Evolutionary conservation across 805 yeast genomes (phyloP), one percentile per base, ranked within the genome.

Genomic region (Kazachstania viticola): DNA sequence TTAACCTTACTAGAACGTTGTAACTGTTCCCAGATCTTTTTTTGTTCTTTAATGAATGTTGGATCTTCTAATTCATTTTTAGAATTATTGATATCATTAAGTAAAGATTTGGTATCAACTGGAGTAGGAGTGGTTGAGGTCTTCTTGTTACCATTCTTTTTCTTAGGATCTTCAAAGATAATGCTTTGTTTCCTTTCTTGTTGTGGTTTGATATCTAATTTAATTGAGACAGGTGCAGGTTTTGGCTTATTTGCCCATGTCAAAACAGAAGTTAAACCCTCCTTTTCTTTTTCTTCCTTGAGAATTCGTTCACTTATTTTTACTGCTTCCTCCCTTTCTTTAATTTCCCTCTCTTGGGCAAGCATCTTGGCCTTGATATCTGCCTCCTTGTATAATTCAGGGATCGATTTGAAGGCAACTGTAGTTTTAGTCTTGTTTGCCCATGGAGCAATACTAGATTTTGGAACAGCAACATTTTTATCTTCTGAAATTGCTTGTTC

Each of bases 1-100:
- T 65, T 77, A 43, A 84, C 80, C 75, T 71, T 69, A 30, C 81
- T 78, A 19, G 58, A 57, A 48, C 76, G 75, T 52, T 81, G 93
- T 35, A 71, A 65, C 33, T 73, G 79, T 39, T 73, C 55, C 56
- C 58, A 53, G 4, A 54, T 27, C 21, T 43, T 48, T 25, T 42
- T 45, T 35, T 55, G 60, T 36, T 55, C 59, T 27, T 49, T 46
- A 26, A 55, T 41, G 32, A 51, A 51, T 22, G 35, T 40, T 21
- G 51, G 40, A 30, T 49, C 44, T 19, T 44, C 47, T 14, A 49
- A 36, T 14, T 45, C 47, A n/a, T 19, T 19, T 19, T 7, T 11
- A n/a, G n/a, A n/a, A n/a, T n/a, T n/a, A n/a, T n/a, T n/a, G n/a
- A n/a, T n/a, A n/a, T n/a, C n/a, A n/a, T n/a, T n/a, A n/a, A n/a